phyloP scores from a whole-genome alignment of 345 rosid genomes.

The Populus nigra region DNA sequence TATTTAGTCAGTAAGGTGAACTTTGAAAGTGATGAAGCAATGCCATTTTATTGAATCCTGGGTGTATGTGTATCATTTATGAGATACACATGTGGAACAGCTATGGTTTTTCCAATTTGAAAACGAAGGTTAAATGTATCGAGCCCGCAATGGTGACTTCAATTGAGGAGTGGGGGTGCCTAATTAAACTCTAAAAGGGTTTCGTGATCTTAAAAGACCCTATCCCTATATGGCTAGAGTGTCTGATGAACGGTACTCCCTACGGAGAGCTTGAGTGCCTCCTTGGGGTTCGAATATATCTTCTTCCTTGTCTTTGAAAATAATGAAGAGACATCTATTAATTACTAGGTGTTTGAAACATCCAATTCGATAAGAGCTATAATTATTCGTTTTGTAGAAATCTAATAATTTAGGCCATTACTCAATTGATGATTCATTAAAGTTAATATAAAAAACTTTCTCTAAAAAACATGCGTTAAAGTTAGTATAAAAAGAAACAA shows the following conservation, averaged over 20 bases:
- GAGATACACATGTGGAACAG: background rate
- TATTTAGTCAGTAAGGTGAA: background rate
- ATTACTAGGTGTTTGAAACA: background rate
- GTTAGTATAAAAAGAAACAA: too few species aligned
- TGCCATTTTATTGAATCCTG: background rate
- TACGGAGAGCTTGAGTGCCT: background rate
- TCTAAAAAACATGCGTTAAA: too few species aligned
- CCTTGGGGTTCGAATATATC: background rate
- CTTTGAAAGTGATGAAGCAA: background rate
- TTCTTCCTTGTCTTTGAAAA: background rate
- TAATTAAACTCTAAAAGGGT: background rate
- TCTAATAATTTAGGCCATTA: too few species aligned
- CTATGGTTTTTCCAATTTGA: background rate
- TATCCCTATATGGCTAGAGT: background rate
- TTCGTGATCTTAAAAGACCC: background rate
- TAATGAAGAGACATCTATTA: background rate
- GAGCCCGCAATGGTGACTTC: background rate
- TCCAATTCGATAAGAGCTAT: background rate
- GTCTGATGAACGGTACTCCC: background rate
- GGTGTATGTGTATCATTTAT: background rate
- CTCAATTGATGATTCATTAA: too few species aligned
- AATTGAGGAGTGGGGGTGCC: background rate
- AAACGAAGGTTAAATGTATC: background rate
- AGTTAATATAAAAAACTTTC: too few species aligned
- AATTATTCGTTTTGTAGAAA: background rate